These are phyloP conservation scores for Heterobasidion occidentale DNA, from an alignment of 1,284 basidiomycete species.

Conservation along the genomic window DNA sequence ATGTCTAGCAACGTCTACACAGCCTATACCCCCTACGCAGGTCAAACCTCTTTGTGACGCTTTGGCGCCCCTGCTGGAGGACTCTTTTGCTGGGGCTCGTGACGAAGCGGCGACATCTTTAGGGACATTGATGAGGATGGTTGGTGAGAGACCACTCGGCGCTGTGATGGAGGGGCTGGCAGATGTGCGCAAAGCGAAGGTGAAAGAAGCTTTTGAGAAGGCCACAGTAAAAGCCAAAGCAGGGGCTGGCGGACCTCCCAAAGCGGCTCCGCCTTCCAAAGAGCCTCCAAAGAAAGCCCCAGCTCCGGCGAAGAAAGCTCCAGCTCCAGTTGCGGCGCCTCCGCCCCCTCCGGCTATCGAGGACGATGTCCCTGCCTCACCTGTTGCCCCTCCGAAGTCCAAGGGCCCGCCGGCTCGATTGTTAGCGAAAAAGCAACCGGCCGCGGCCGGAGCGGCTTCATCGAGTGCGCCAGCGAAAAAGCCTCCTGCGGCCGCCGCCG, in stretches of 20 bases:
- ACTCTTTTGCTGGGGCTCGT: conserved; percentile 87
- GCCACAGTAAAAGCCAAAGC: conserved; percentile 82
- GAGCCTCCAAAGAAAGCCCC: conserved; percentile 19
- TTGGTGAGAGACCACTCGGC: conserved; percentile 90
- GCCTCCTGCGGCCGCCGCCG: conserved; percentile 26
- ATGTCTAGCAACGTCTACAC: conserved; percentile 65
- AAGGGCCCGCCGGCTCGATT: conserved; percentile 47
- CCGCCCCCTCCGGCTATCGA: conserved; percentile 18
- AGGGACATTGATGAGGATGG: conserved; percentile 94
- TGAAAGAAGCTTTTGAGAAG: conserved; percentile 89
- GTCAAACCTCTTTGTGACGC: conserved; percentile 82
- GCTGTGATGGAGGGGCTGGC: conserved; percentile 83
- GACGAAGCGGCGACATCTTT: conserved; percentile 85
- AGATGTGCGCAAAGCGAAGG: conserved; percentile 87
- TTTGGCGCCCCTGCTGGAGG: conserved; percentile 75
- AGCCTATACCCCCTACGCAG: conserved; percentile 66
- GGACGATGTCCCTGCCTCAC: conserved; percentile 24
- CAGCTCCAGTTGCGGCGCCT: conserved; percentile 18
- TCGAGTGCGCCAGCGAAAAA: conserved; percentile 33
- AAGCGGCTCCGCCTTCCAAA: conserved; percentile 35
- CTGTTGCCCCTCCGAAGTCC: conserved; percentile 35
- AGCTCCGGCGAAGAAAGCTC: conserved; percentile 23
- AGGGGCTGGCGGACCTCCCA: conserved; percentile 44
- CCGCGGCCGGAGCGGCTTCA: conserved; percentile 25
- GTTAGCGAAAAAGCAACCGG: conserved; percentile 45